Evolutionary conservation across 805 yeast species (phyloP).

Genomic region (Tetrapisispora fleetii): DNA sequence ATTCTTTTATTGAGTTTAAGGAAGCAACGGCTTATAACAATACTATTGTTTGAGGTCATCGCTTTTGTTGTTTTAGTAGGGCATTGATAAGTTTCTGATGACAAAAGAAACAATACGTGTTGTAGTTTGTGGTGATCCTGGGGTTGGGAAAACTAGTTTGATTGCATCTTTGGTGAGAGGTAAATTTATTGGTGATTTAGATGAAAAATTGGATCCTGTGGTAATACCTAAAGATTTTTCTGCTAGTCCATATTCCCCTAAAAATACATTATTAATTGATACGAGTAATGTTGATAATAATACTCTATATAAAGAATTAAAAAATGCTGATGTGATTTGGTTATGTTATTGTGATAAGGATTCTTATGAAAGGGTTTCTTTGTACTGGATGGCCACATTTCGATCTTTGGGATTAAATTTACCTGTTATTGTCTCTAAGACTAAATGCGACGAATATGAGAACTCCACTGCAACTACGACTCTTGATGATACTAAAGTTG

Average conservation of each 20-base stretch:
- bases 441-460: conserved; percentile 48
- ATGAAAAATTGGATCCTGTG: conserved; percentile 72
- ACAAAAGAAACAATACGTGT: conserved; percentile 54
- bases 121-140: conserved; percentile 91
- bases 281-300: conserved; percentile 60
- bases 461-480: conserved; percentile 3
- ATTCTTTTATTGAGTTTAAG: neutral
- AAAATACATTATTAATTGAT: conserved; percentile 67
- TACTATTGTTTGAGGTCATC: neutral
- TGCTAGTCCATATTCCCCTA: conserved; percentile 47
- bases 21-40: neutral
- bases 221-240: conserved; percentile 69
- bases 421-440: conserved; percentile 87
- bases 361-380: conserved; percentile 82
- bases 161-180: conserved; percentile 77
- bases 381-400: conserved; percentile 91
- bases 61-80: neutral
- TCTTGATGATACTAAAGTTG: conserved; percentile 36
- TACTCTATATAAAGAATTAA: conserved; percentile 57
- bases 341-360: conserved; percentile 90
- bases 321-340: conserved; percentile 87
- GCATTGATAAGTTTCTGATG: conserved; percentile 14
- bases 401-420: conserved; percentile 88
- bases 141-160: conserved; percentile 76
- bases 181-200: conserved; percentile 65